Evolutionary conservation across 2,329 filamentous ascomycete genomes (phyloP).

Genomic region (Sarocladium brachiariae): DNA sequence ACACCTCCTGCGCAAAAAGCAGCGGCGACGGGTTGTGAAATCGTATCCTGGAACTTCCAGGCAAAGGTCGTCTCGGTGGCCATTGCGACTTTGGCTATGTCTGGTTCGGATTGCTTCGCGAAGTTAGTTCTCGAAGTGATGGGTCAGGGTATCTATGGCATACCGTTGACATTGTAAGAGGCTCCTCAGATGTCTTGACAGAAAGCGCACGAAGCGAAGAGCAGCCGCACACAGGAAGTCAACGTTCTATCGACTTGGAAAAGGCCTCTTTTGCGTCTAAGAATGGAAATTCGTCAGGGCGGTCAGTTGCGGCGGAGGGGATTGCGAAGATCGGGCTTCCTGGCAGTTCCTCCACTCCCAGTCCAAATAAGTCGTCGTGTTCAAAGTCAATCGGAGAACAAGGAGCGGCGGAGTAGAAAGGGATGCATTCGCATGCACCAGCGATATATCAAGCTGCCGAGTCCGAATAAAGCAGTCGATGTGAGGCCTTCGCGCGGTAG

Average conservation of each 20-base stretch:
- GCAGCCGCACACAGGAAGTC: too few relatives aligned
- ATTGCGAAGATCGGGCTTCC: too few relatives aligned
- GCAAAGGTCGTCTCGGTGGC: background rate
- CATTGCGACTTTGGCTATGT: conserved; percentile 9
- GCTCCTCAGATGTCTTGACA: background rate
- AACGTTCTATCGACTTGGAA: too few relatives aligned
- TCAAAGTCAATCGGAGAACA: background rate
- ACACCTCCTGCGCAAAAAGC: conserved; percentile 93
- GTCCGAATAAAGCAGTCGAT: background rate
- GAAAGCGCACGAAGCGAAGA: background rate
- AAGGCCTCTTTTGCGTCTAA: too few relatives aligned
- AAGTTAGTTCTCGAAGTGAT: background rate
- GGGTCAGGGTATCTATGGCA: background rate
- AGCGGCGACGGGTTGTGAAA: conserved; percentile 80
- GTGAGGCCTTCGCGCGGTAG: background rate
- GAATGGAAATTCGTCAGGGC: too few relatives aligned
- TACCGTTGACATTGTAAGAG: conserved; percentile 11
- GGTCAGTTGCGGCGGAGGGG: too few relatives aligned
- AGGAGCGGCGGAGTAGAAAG: background rate
- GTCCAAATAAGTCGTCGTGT: background rate
- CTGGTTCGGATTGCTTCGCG: conserved; percentile 8
- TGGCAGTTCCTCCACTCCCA: too few relatives aligned
- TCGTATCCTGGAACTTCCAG: conserved; percentile 34
- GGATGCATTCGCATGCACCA: background rate
- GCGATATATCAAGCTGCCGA: background rate